Percentiles rank a stretch among this genome's conserved stretches.
Conservation (phyloP, 805 yeast species). For the Metschnikowia shivogae region DNA sequence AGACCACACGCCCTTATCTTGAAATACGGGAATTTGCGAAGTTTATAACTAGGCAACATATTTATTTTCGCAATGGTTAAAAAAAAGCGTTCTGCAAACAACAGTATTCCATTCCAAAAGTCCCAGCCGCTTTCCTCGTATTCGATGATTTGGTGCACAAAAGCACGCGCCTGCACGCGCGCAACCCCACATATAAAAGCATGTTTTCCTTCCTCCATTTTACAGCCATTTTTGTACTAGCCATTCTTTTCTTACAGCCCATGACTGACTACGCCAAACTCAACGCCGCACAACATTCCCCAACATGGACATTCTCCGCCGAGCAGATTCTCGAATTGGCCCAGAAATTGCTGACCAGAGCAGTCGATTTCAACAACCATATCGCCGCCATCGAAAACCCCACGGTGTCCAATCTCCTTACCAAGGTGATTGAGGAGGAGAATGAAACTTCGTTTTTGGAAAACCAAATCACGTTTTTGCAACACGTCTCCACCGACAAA, state of each 20-base stretch:
- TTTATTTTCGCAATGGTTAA: too few species aligned
- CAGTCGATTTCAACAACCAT: conserved; percentile 48
- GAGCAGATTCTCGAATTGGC: conserved; percentile 43
- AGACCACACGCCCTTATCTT: conserved; percentile 18
- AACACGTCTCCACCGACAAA: conserved; percentile 63
- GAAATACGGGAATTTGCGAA: background rate
- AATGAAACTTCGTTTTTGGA: conserved; percentile 44
- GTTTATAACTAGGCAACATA: too few species aligned
- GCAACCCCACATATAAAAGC: conserved; percentile 1
- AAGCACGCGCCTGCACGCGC: background rate
- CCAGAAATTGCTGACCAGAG: conserved; percentile 32
- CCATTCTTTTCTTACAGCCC: background rate
- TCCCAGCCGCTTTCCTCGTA: too few species aligned
- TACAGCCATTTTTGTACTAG: background rate
- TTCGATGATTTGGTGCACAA: background rate
- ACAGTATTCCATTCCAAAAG: too few species aligned
- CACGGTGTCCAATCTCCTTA: conserved; percentile 52
- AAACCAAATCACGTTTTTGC: conserved; percentile 61
- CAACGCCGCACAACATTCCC: conserved; percentile 19
- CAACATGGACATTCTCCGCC: conserved; percentile 60
- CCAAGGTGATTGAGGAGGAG: conserved; percentile 48
- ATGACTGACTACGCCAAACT: conserved; percentile 3
- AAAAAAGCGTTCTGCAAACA: too few species aligned
- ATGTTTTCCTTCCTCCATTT: background rate
- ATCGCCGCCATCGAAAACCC: conserved; percentile 50